phyloP scores from a whole-genome alignment of 495 filamentous ascomycete species.

The Aspergillus coremiiformis region DNA sequence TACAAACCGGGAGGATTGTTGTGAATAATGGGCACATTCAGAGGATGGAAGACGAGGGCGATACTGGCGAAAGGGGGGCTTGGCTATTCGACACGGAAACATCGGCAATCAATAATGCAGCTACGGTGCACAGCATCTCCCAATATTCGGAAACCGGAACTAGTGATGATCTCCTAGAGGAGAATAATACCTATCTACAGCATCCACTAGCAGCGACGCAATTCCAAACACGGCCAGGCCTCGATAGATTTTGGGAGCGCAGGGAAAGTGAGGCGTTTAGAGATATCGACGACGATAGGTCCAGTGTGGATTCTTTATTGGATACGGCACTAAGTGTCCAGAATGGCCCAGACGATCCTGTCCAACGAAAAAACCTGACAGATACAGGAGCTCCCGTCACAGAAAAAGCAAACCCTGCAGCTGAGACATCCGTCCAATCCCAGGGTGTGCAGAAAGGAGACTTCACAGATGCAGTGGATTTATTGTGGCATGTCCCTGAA shows the following conservation, averaged over 20 bases:
- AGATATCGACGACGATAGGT: conserved; percentile 18
- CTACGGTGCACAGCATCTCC: neutral
- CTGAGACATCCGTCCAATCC: conserved; percentile 13
- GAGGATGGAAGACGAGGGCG: conserved; percentile 47
- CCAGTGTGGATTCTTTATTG: conserved; percentile 22
- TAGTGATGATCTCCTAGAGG: neutral
- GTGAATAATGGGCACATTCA: conserved; percentile 81
- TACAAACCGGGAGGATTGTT: conserved; percentile 67
- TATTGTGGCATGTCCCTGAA: conserved; percentile 37
- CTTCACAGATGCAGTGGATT: conserved; percentile 17
- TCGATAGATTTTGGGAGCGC: neutral
- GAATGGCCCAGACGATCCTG: conserved; percentile 1
- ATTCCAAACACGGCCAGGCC: conserved; percentile 4
- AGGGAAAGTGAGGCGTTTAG: conserved; percentile 8
- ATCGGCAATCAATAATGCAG: neutral
- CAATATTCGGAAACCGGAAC: neutral
- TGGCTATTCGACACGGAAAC: conserved; percentile 11
- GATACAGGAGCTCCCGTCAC: conserved; percentile 4
- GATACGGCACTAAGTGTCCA: conserved; percentile 16
- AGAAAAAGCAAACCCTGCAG: conserved; percentile 16
- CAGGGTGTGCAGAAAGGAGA: neutral
- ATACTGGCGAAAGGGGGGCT: conserved; percentile 27
- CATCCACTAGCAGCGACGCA: neutral
- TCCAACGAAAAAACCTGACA: neutral
- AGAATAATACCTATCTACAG: neutral